Evolutionary conservation across 257 asterid species (phyloP).

Genomic region (Forsythia suspensa): DNA sequence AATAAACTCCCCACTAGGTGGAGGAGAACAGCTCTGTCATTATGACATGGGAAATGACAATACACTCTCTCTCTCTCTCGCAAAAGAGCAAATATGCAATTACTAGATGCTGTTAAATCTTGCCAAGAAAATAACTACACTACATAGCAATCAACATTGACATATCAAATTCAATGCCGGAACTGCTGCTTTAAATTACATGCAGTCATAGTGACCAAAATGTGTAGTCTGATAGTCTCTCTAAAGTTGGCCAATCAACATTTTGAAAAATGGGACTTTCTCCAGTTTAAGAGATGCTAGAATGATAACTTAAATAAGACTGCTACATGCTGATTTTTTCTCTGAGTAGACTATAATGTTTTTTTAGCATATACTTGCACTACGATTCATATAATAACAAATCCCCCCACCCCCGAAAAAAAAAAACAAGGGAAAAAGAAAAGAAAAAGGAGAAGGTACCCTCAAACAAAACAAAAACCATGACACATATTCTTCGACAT

Average conservation of each 20-base stretch:
- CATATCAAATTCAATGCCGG: not conserved
- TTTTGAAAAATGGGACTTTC: not conserved
- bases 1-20: too few relatives aligned
- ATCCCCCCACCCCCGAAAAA: not conserved
- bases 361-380: not conserved
- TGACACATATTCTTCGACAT: too few relatives aligned
- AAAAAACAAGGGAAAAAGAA: not conserved
- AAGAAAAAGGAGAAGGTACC: not conserved
- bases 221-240: not conserved
- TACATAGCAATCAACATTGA: not conserved
- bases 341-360: not conserved
- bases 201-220: not conserved
- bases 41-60: slow-evolving; percentile 2
- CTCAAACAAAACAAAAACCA: too few relatives aligned
- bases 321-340: not conserved
- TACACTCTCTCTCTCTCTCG: not conserved
- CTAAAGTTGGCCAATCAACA: not conserved
- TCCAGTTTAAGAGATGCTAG: not conserved
- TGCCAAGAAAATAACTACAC: not conserved
- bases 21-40: too few relatives aligned
- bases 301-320: not conserved
- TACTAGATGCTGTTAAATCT: not conserved
- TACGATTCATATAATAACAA: not conserved
- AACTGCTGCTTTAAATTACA: not conserved
- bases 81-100: not conserved